Conservation (phyloP, 352 stramenopile species). For the Phytophthora sp. region DNA sequence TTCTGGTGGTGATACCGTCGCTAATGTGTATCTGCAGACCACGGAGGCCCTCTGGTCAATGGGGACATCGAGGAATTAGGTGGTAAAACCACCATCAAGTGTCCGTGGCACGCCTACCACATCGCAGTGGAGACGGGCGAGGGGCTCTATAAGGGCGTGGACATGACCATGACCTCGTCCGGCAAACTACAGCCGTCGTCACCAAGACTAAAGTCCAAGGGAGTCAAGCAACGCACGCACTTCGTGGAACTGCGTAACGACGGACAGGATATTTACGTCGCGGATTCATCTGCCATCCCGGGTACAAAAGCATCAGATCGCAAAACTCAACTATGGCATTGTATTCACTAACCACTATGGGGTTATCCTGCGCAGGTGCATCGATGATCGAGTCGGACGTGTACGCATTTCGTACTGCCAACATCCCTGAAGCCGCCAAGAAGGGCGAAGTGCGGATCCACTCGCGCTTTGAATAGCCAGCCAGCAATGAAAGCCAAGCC, state of each 20-base stretch:
- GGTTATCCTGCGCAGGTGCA: slow-evolving; percentile 23
- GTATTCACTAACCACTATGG: slow-evolving; percentile 8
- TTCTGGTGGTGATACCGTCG: slow-evolving; percentile 21
- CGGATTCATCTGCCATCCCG: slow-evolving; percentile 72
- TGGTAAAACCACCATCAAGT: slow-evolving; percentile 79
- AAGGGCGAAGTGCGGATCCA: slow-evolving; percentile 67
- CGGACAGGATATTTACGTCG: slow-evolving; percentile 74
- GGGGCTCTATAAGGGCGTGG: slow-evolving; percentile 85
- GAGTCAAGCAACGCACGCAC: slow-evolving; percentile 86
- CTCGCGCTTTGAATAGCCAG: slow-evolving; percentile 64
- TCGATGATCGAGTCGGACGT: slow-evolving; percentile 66
- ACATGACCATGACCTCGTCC: slow-evolving; percentile 61
- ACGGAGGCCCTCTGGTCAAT: slow-evolving; percentile 77
- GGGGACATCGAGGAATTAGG: slow-evolving; percentile 88
- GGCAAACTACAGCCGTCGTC: slow-evolving; percentile 58
- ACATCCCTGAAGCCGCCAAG: slow-evolving; percentile 49
- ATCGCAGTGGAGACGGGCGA: slow-evolving; percentile 84
- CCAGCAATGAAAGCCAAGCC: slow-evolving; percentile 10
- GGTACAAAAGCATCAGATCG: slow-evolving; percentile 22
- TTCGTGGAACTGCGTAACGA: slow-evolving; percentile 73
- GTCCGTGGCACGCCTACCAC: slow-evolving; percentile 87
- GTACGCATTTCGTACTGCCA: slow-evolving; percentile 69
- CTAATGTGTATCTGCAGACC: slow-evolving; percentile 46
- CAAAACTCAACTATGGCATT: not conserved
- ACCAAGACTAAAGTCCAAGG: slow-evolving; percentile 79